phyloP scores from a whole-genome alignment of 208 protist genomes.

The Tritrichomonas foetus region DNA sequence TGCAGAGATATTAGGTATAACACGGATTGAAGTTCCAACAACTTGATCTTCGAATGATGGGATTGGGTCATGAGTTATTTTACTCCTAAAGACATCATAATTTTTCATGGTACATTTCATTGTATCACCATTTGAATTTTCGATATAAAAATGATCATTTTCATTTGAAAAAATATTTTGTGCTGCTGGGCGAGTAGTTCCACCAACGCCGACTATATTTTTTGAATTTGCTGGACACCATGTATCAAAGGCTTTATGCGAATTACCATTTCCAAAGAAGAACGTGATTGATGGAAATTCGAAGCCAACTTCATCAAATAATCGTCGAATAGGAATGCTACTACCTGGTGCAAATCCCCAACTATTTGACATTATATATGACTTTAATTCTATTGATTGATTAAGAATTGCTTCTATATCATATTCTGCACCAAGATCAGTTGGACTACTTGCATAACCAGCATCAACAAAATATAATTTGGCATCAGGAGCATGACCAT shows the following conservation, averaged over 20 bases:
- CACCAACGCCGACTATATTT: neutral
- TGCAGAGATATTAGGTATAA: too few relatives aligned
- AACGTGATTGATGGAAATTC: neutral
- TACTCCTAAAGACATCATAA: neutral
- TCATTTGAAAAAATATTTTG: neutral
- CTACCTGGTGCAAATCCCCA: neutral
- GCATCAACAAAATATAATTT: neutral
- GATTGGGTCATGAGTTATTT: neutral
- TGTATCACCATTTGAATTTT: neutral
- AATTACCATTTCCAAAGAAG: neutral
- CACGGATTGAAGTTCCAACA: too few relatives aligned
- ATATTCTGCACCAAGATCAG: neutral
- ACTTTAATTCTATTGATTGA: too few relatives aligned
- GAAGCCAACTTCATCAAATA: neutral
- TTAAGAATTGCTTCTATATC: neutral
- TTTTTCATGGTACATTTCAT: neutral
- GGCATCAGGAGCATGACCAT: neutral
- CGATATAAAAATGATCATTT: neutral
- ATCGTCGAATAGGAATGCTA: too few relatives aligned
- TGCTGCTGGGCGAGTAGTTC: neutral
- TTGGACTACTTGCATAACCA: neutral
- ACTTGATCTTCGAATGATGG: too few relatives aligned
- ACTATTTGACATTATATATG: neutral
- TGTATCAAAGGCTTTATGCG: neutral
- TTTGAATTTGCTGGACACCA: neutral